phyloP scores from a whole-genome alignment of 371 early-diverging fungal species.

The Apophysomyces sp. region DNA sequence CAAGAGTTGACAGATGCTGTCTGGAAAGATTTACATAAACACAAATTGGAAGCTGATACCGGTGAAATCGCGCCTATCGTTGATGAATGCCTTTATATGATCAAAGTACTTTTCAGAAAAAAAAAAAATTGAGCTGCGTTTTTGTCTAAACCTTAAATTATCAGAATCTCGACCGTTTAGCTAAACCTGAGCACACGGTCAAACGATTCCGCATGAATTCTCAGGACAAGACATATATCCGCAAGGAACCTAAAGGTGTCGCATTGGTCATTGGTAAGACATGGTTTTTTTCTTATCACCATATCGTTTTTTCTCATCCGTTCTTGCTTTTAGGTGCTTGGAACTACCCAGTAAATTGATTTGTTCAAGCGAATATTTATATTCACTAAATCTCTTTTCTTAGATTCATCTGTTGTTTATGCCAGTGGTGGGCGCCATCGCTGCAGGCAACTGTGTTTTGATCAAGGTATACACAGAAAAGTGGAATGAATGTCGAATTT shows the following conservation, averaged over 20 bases:
- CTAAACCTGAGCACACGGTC: constrained; percentile 25
- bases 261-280: constrained; percentile 62
- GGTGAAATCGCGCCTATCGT: constrained; percentile 63
- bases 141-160: too few species aligned
- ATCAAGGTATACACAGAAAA: constrained; percentile 57
- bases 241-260: constrained; percentile 74
- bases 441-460: constrained; percentile 87
- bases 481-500: neutral
- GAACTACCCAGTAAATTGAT: constrained; percentile 79
- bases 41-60: constrained; percentile 44
- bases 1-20: constrained; percentile 63
- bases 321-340: constrained; percentile 57
- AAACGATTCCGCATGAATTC: constrained; percentile 37
- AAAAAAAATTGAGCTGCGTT: too few species aligned
- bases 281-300: neutral
- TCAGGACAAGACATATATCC: constrained; percentile 43
- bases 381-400: neutral
- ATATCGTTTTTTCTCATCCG: neutral
- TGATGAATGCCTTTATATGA: constrained; percentile 68
- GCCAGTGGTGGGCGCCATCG: constrained; percentile 87
- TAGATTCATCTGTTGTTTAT: constrained; percentile 61
- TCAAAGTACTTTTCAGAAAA: too few species aligned
- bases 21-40: constrained; percentile 67
- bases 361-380: neutral
- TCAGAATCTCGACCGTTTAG: constrained; percentile 34